These are phyloP conservation scores for Gypsophila paniculata DNA, from an alignment of 179 eudicot species.

Conservation along the genomic window DNA sequence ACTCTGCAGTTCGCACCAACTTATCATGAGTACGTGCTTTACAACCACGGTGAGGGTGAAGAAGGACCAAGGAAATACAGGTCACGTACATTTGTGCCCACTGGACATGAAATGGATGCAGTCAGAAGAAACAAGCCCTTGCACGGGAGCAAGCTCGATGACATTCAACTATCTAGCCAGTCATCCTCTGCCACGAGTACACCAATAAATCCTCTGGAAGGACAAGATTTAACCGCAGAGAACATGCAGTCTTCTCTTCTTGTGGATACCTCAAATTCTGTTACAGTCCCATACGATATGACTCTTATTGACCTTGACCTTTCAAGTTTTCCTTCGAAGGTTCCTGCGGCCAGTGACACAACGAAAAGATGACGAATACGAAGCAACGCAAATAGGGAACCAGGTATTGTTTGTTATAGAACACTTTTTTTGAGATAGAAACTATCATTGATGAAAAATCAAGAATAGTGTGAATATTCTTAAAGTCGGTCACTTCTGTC, in stretches of 20 bases:
- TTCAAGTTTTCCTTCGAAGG: conserved; percentile 48
- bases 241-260: conserved; percentile 59
- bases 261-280: conserved; percentile 53
- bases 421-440: conserved; percentile 15
- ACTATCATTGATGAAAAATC: conserved; percentile 13
- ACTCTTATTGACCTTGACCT: conserved; percentile 76
- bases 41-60: conserved; percentile 76
- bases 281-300: conserved; percentile 62
- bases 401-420: conserved; percentile 22
- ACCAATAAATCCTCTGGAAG: conserved; percentile 34
- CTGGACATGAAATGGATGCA: conserved; percentile 90
- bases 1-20: conserved; percentile 90
- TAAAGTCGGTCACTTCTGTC: conserved; percentile 21
- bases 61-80: conserved; percentile 82
- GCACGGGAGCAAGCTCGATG: conserved; percentile 64
- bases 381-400: conserved; percentile 17
- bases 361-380: conserved; percentile 43
- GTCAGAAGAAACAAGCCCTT: conserved; percentile 65
- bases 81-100: conserved; percentile 88
- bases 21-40: conserved; percentile 88
- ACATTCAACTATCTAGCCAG: conserved; percentile 53
- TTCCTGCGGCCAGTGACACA: conserved; percentile 49
- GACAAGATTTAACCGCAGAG: conserved; percentile 38
- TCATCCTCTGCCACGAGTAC: conserved; percentile 57
- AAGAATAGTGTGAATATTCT: conserved; percentile 25